phyloP scores from a whole-genome alignment of 1,284 basidiomycete species.

The Sporisorium reilianum region DNA sequence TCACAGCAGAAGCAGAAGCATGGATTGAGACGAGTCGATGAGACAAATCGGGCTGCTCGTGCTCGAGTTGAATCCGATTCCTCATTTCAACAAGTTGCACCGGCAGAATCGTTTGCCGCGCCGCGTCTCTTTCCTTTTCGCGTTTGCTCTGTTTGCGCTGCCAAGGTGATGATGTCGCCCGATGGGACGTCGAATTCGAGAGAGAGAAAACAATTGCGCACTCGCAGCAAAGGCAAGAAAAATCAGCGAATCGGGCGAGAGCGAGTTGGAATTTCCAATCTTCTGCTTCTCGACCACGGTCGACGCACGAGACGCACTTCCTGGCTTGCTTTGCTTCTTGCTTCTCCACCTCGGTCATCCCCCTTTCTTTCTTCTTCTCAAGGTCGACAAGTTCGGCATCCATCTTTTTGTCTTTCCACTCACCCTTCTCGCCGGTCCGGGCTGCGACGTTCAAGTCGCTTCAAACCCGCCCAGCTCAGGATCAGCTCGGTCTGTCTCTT shows the following conservation, averaged over 20 bases:
- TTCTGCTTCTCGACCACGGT: slow-evolving; percentile 2
- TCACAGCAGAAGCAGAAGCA: neutral
- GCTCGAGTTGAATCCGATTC: neutral
- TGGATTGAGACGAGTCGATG: neutral
- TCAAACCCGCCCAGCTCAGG: neutral
- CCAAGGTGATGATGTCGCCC: neutral
- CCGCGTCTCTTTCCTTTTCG: neutral
- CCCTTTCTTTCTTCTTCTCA: neutral
- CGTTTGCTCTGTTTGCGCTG: neutral
- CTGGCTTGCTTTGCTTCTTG: slow-evolving; percentile 3
- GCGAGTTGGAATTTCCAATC: neutral
- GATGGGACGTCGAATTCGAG: neutral
- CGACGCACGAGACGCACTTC: neutral
- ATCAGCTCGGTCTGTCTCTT: neutral
- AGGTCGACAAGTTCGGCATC: neutral
- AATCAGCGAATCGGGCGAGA: slow-evolving; percentile 4
- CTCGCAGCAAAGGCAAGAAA: too few species aligned
- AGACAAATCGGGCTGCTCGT: neutral
- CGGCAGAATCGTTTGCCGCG: neutral
- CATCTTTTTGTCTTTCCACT: neutral
- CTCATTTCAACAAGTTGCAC: neutral
- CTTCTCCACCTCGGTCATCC: slow-evolving; percentile 22
- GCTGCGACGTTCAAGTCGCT: neutral
- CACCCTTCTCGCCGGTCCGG: neutral
- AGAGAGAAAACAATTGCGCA: neutral